These are phyloP conservation scores for Candida tallmaniae DNA, from an alignment of 805 yeast species.

Conservation along the genomic window DNA sequence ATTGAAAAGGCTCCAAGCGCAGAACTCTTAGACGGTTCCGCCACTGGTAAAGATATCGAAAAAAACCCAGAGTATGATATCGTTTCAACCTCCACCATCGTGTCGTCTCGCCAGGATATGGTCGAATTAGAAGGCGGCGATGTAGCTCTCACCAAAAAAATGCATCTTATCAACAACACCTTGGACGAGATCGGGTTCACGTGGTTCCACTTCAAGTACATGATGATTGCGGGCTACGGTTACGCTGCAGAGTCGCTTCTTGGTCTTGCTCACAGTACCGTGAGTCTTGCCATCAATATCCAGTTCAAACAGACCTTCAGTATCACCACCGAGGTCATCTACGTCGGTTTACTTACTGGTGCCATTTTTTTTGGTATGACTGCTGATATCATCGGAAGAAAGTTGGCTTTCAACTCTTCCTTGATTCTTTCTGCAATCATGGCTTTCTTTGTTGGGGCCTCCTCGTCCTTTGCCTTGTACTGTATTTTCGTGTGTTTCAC, in stretches of 20 bases:
- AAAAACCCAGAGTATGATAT: not conserved
- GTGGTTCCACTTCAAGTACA: constrained; percentile 47
- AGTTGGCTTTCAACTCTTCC: constrained; percentile 41
- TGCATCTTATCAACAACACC: constrained; percentile 26
- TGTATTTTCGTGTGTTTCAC: constrained; percentile 19
- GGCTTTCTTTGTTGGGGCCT: constrained; percentile 22
- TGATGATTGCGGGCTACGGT: constrained; percentile 53
- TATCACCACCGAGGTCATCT: constrained; percentile 34
- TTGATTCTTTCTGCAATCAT: constrained; percentile 19
- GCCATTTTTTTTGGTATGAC: constrained; percentile 52
- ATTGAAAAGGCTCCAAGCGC: too few relatives aligned
- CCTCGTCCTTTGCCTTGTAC: constrained; percentile 22
- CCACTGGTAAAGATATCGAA: too few relatives aligned
- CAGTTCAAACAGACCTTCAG: constrained; percentile 46
- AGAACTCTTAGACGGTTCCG: too few relatives aligned
- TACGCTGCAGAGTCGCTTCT: constrained; percentile 53
- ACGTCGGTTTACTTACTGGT: constrained; percentile 46
- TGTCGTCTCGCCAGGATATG: constrained; percentile 4
- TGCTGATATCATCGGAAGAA: constrained; percentile 53
- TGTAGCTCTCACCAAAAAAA: constrained; percentile 15
- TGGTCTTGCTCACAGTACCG: constrained; percentile 43
- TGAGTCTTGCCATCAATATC: constrained; percentile 40
- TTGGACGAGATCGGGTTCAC: constrained; percentile 44
- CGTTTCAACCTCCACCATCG: constrained; percentile 1
- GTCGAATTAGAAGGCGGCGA: constrained; percentile 7